Evolutionary conservation across 2,329 filamentous ascomycete species (phyloP).

Genomic region (Curvularia eragrostidis): DNA sequence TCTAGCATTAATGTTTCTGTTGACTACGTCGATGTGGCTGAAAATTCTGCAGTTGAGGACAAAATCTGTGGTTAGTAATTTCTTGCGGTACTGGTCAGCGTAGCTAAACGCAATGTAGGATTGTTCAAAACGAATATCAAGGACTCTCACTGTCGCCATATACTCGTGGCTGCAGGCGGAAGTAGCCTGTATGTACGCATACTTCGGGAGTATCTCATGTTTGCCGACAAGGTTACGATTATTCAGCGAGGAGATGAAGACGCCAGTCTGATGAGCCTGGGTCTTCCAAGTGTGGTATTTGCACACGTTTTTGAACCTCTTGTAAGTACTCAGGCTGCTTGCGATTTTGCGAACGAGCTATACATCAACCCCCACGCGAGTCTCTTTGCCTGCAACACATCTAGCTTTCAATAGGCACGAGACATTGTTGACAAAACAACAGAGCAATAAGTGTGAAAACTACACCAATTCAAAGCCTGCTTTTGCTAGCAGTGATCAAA

Average conservation of each 20-base stretch:
- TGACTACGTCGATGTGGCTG: constrained; percentile 11
- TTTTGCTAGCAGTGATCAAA: neutral
- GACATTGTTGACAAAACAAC: neutral
- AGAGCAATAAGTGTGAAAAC: neutral
- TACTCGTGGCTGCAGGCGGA: neutral
- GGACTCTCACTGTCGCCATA: neutral
- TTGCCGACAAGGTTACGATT: neutral
- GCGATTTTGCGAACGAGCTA: neutral
- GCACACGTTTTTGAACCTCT: neutral
- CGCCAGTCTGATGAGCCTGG: neutral
- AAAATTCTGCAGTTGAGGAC: neutral
- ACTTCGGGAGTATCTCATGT: neutral
- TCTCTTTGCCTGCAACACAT: neutral
- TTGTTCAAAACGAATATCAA: neutral
- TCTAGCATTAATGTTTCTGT: neutral
- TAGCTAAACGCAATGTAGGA: neutral
- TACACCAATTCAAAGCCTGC: neutral
- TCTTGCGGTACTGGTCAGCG: neutral
- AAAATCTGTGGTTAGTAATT: constrained; percentile 7
- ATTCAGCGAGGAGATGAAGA: neutral
- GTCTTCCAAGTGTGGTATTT: neutral
- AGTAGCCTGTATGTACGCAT: neutral
- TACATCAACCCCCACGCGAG: neutral
- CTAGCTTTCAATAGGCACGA: neutral
- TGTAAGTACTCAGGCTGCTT: neutral